Conservation (phyloP, 345 rosid species). For the Eucalyptus leucophloia region DNA sequence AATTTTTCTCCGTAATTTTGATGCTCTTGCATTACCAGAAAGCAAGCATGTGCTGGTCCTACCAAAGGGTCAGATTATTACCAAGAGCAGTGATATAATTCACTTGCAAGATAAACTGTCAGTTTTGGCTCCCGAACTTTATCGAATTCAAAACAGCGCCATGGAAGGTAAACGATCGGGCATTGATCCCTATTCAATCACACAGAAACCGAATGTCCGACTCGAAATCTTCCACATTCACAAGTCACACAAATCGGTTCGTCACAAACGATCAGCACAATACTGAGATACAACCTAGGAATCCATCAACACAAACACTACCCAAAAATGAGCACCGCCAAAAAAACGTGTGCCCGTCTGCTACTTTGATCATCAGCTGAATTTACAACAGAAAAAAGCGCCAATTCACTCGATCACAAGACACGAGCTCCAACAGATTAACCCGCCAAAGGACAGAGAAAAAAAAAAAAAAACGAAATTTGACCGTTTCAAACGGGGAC, state of each 20-base stretch:
- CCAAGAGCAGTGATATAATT: neutral
- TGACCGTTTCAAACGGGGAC: neutral
- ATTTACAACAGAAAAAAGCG: neutral
- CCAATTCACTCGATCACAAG: neutral
- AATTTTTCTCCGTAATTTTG: neutral
- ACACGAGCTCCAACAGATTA: neutral
- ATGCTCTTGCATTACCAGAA: neutral
- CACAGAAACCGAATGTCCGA: neutral
- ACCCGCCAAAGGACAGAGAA: neutral
- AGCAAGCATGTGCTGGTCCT: neutral
- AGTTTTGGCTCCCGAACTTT: neutral
- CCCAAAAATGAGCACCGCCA: neutral
- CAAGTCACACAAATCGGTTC: neutral
- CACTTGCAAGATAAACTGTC: neutral
- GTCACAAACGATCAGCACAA: neutral
- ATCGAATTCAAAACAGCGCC: neutral
- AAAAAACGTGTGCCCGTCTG: neutral
- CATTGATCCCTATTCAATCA: neutral
- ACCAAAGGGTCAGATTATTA: neutral
- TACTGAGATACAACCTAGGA: neutral
- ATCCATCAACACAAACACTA: neutral
- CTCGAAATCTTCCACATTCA: neutral
- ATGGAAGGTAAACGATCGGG: neutral
- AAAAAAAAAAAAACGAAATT: neutral
- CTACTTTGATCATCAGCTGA: neutral